phyloP scores from a whole-genome alignment of 1,139 yeast genomes.

The Diutina scorzettiae region DNA sequence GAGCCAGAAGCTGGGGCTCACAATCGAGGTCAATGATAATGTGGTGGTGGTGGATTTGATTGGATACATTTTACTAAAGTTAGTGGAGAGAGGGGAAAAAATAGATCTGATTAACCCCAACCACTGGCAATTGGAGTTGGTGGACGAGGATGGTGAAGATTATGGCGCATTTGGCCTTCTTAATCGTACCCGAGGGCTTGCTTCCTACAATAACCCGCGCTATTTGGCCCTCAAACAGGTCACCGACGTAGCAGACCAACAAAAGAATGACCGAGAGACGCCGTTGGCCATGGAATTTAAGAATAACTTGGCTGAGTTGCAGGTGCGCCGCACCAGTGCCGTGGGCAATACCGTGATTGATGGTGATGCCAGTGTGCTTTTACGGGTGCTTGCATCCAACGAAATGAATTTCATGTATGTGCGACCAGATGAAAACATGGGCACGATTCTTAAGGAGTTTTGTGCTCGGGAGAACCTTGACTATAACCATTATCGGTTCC shows the following conservation, averaged over 20 bases:
- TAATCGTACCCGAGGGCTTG: conserved; percentile 40
- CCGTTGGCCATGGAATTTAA: conserved; percentile 42
- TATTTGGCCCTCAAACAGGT: conserved; percentile 46
- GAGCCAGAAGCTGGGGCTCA: conserved; percentile 17
- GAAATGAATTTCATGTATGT: conserved; percentile 3
- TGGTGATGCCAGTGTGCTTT: not conserved
- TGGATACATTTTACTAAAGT: conserved; percentile 40
- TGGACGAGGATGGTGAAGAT: conserved; percentile 74
- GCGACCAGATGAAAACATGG: not conserved
- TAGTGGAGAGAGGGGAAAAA: conserved; percentile 15
- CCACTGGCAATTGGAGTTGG: conserved; percentile 54
- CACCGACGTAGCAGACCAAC: not conserved
- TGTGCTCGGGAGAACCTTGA: conserved; percentile 3
- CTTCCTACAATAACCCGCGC: conserved; percentile 50
- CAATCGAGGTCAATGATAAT: conserved; percentile 28
- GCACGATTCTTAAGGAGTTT: not conserved
- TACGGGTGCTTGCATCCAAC: not conserved
- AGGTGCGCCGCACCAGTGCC: not conserved
- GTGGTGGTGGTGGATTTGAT: conserved; percentile 50
- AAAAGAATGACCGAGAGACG: conserved; percentile 28
- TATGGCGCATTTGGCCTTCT: conserved; percentile 64
- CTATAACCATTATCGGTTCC: not conserved
- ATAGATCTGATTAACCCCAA: conserved; percentile 33
- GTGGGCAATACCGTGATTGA: not conserved
- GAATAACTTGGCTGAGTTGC: conserved; percentile 7